phyloP scores from a whole-genome alignment of 768 basidiomycete species.

The Lactarius trivialis region DNA sequence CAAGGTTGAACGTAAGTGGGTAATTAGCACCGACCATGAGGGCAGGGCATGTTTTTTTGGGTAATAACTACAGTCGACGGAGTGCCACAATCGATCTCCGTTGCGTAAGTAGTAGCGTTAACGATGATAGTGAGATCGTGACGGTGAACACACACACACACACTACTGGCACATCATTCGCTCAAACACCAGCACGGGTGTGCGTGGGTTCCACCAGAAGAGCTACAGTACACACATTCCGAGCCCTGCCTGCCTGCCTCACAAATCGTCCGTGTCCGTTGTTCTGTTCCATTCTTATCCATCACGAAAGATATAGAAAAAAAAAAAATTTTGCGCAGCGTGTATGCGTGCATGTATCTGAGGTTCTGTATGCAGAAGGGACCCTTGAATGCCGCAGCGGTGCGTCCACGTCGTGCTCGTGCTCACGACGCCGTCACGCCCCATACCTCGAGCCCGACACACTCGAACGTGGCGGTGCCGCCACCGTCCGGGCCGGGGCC shows the following conservation, averaged over 20 bases:
- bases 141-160: neutral
- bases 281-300: conserved; percentile 12
- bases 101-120: neutral
- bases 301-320: conserved; percentile 5
- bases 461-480: conserved; percentile 68
- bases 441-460: conserved; percentile 92
- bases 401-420: neutral
- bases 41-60: conserved; percentile 12
- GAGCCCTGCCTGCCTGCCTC: neutral
- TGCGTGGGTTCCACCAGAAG: neutral
- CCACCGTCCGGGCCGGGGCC: conserved; percentile 30
- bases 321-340: neutral
- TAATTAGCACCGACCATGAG: conserved; percentile 8
- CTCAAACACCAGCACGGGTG: neutral
- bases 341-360: conserved; percentile 1
- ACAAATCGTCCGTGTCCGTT: neutral
- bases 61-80: neutral
- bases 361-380: neutral
- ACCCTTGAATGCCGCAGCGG: conserved; percentile 7
- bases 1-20: conserved; percentile 9
- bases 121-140: neutral
- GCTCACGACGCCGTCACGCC: conserved; percentile 42
- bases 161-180: neutral
- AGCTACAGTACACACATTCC: neutral
- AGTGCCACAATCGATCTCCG: neutral